Evolutionary conservation across 164 flowering plant genomes (phyloP).

Genomic region (Vitis rotundifolia): DNA sequence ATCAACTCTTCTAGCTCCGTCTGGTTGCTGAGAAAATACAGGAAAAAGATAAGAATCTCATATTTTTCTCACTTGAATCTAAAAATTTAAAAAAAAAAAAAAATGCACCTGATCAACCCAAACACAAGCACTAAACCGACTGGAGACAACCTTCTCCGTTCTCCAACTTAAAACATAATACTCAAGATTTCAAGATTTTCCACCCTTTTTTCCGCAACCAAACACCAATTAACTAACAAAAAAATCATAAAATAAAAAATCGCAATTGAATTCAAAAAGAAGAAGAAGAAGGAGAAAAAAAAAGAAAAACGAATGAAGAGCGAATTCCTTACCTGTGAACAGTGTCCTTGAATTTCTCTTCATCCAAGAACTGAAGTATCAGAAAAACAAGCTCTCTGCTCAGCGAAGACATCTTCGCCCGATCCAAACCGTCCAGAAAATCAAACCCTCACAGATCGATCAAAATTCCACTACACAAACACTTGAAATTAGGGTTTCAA

Average conservation of each 20-base stretch:
- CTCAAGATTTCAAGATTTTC: not conserved
- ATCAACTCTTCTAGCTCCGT: not conserved
- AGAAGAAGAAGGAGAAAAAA: not conserved
- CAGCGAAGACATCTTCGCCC: constrained; percentile 22
- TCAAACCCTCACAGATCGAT: not conserved
- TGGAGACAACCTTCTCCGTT: too few relatives aligned
- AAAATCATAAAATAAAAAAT: not conserved
- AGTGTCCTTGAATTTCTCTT: constrained; percentile 35
- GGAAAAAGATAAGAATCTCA: not conserved
- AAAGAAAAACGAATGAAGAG: too few relatives aligned
- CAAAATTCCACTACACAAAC: not conserved
- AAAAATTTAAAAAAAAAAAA: too few relatives aligned
- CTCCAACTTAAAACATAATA: not conserved
- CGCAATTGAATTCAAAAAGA: not conserved
- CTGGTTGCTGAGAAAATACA: not conserved
- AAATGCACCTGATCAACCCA: too few relatives aligned
- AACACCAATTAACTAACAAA: not conserved
- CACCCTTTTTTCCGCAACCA: too few relatives aligned
- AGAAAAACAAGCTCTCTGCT: constrained; percentile 36
- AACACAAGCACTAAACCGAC: too few relatives aligned
- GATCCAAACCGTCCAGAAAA: constrained; percentile 7
- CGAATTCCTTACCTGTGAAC: constrained; percentile 30
- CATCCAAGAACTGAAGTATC: constrained; percentile 36
- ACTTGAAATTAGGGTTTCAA: constrained; percentile 12
- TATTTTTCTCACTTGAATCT: too few relatives aligned